phyloP scores from a whole-genome alignment of 148 eudicot species.

The Agrostemma githago region DNA sequence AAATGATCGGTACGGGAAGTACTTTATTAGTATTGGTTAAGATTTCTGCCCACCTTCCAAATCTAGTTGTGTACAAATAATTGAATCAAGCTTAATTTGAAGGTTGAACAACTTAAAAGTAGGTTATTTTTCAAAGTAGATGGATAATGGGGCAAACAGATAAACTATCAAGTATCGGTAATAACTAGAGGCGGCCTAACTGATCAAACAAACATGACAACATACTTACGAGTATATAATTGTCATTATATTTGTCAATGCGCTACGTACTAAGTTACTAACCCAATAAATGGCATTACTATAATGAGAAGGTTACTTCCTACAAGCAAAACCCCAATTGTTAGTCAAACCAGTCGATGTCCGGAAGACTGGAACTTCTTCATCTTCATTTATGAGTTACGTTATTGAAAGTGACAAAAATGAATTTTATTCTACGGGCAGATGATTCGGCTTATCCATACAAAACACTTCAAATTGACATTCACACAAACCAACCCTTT shows the following conservation, averaged over 20 bases:
- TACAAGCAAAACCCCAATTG: not conserved
- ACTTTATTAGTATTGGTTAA: no score
- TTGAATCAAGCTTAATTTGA: not conserved
- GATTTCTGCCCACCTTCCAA: not conserved
- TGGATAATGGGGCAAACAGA: not conserved
- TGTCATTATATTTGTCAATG: not conserved
- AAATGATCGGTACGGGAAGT: no score
- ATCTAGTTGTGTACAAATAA: not conserved
- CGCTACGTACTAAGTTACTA: not conserved
- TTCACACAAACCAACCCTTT: not conserved
- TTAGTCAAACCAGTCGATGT: not conserved
- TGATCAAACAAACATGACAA: not conserved
- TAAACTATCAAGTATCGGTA: conserved; percentile 9
- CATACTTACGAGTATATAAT: no score
- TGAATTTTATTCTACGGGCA: conserved; percentile 3
- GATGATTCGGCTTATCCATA: conserved; percentile 9
- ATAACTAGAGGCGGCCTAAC: not conserved
- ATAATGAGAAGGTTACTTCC: not conserved
- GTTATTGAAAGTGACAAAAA: conserved; percentile 11
- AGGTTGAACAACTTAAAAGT: conserved; percentile 6
- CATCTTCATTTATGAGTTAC: not conserved
- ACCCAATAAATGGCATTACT: not conserved
- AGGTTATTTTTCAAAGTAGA: not conserved
- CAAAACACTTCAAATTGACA: not conserved
- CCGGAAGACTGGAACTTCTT: not conserved